Base-by-base conservation (phyloP, 495 filamentous ascomycete genomes). In the Daldinia caldariorum region DNA sequence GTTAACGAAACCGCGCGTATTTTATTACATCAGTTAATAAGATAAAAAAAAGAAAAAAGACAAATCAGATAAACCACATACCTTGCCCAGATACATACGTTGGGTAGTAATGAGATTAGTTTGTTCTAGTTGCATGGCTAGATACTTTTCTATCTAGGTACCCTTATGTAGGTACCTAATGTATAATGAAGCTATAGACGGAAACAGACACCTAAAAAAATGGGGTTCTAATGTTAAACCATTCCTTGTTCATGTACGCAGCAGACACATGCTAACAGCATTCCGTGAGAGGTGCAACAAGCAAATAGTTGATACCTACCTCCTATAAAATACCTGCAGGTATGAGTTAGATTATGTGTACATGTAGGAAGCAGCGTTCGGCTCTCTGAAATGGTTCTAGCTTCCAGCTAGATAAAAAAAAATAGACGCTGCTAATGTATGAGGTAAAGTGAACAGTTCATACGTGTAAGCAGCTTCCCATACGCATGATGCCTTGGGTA, bases 21-120 rank as follows among this genome's bases (percentile, higher is more conserved):
- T 18, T 45, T 12, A 18, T 16, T 45, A n/a, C n/a, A n/a, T n/a
- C n/a, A n/a, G 43, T 8, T 47, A 22, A 47, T 16, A 7, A 1
- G 12, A 18, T 1, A 26, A 26, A 26, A 26, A 26, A 26, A 26
- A 26, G 3, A 26, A 26, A 3, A 26, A 26, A 26, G 26, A 26
- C 3, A 26, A 26, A 26, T 26, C 26, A 26, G 26, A 26, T 26
- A 26, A 26, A 26, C 26, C 26, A 39, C 13, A 0, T 39, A 53
- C 12, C 49, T 31, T 43, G 54, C 34, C 29, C 31, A 58, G 55
- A 35, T 58, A 39, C 16, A 35, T 58, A 39, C 16, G 55, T 58
- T 58, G 37, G 34, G 37, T 58, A 58, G 56, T 29, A 29, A 41
- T 37, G 6, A 22, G 53, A 56, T 18, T 56, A 37, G 53, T 56